These are phyloP conservation scores for Starmerella geochares DNA, from an alignment of 805 yeast species.

Conservation along the genomic window DNA sequence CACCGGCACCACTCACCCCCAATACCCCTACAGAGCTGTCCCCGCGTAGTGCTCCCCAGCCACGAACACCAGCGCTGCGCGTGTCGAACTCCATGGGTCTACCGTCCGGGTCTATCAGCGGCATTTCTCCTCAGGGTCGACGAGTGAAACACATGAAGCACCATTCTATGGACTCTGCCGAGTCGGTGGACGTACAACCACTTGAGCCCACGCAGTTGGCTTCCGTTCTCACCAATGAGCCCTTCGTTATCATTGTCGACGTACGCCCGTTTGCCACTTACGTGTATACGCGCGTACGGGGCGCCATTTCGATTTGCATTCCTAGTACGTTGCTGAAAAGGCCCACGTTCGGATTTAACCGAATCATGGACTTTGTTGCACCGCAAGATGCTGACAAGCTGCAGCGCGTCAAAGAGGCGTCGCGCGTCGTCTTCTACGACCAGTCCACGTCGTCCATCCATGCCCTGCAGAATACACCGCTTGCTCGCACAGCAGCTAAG, in stretches of 20 bases:
- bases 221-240: neutral
- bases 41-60: neutral
- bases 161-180: neutral
- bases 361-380: slow-evolving; percentile 33
- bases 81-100: neutral
- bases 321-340: slow-evolving; percentile 85
- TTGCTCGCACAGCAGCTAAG: slow-evolving; percentile 23
- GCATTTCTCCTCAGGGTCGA: neutral
- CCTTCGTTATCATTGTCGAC: slow-evolving; percentile 48
- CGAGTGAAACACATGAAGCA: slow-evolving; percentile 1
- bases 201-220: slow-evolving; percentile 14
- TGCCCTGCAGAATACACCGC: slow-evolving; percentile 9
- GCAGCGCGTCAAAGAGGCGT: slow-evolving; percentile 19
- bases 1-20: slow-evolving; percentile 1
- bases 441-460: slow-evolving; percentile 17
- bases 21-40: neutral
- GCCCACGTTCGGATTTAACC: slow-evolving; percentile 50
- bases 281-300: slow-evolving; percentile 45
- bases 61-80: neutral
- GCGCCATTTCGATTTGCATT: slow-evolving; percentile 66
- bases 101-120: slow-evolving; percentile 1
- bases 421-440: slow-evolving; percentile 24
- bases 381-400: slow-evolving; percentile 28
- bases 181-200: slow-evolving; percentile 8
- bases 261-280: slow-evolving; percentile 73